Evolutionary conservation across 108 stramenopile species (phyloP).

Genomic region (Skeletonema menzelii): DNA sequence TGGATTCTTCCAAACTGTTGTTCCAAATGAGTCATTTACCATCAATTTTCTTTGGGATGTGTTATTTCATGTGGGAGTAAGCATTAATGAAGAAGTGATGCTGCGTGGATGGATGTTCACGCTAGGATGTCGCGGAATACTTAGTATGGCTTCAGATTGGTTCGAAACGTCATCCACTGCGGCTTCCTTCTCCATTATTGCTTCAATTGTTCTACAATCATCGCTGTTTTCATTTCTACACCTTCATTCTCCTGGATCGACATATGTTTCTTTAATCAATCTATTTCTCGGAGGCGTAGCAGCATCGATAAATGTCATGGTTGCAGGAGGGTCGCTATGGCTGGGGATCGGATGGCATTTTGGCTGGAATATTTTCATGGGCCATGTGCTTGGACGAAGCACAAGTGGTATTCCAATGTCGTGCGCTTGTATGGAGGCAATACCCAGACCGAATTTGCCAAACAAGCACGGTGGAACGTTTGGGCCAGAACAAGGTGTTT

Average conservation of each 20-base stretch:
- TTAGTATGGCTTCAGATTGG: background rate
- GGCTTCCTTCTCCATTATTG: constrained; percentile 14
- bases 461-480: constrained; percentile 33
- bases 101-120: constrained; percentile 46
- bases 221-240: constrained; percentile 36
- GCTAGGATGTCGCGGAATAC: constrained; percentile 10
- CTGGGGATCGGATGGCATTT: constrained; percentile 47
- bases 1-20: constrained; percentile 36
- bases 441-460: constrained; percentile 11
- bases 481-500: constrained; percentile 35
- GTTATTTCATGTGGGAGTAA: constrained; percentile 39
- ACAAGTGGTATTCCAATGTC: constrained; percentile 45
- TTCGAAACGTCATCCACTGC: constrained; percentile 2
- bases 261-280: constrained; percentile 23
- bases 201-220: constrained; percentile 34
- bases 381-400: constrained; percentile 27
- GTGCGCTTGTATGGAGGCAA: constrained; percentile 12
- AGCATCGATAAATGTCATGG: constrained; percentile 36
- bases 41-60: constrained; percentile 42
- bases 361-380: constrained; percentile 50
- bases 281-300: constrained; percentile 39
- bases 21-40: constrained; percentile 14
- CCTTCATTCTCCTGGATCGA: constrained; percentile 36
- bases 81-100: constrained; percentile 49
- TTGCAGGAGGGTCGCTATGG: constrained; percentile 30